Evolutionary conservation across 2,329 filamentous ascomycete genomes (phyloP).

Genomic region (Nigrograna mackinnonii): DNA sequence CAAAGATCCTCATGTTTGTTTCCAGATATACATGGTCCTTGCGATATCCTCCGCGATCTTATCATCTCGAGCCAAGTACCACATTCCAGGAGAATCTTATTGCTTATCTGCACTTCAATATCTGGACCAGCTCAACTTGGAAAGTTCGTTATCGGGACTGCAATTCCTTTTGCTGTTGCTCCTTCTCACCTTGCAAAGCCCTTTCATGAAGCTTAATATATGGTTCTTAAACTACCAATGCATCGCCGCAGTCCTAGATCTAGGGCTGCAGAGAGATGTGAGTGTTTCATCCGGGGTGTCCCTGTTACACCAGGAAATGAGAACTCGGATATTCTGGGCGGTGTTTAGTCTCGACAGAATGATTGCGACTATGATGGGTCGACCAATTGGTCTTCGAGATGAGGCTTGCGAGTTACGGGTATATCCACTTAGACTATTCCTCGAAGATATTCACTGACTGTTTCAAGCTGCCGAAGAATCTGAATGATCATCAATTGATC

Average conservation of each 20-base stretch:
- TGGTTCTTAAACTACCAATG: slow-evolving; percentile 63
- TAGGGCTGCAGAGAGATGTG: slow-evolving; percentile 57
- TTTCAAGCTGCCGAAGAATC: slow-evolving; percentile 18
- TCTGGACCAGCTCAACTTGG: slow-evolving; percentile 51
- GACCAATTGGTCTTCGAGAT: slow-evolving; percentile 59
- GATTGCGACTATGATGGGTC: slow-evolving; percentile 60
- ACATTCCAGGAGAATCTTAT: slow-evolving; percentile 54
- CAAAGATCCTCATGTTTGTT: slow-evolving; percentile 38
- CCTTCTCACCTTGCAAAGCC: slow-evolving; percentile 56
- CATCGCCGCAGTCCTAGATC: slow-evolving; percentile 54
- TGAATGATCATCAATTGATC: slow-evolving; percentile 14
- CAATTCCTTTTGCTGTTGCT: slow-evolving; percentile 54
- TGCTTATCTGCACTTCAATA: slow-evolving; percentile 53
- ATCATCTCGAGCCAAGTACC: slow-evolving; percentile 47
- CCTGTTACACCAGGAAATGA: slow-evolving; percentile 56
- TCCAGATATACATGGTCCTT: slow-evolving; percentile 59
- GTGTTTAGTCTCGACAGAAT: slow-evolving; percentile 57
- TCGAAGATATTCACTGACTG: neutral
- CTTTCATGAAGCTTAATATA: slow-evolving; percentile 52
- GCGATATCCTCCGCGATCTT: slow-evolving; percentile 53
- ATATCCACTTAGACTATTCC: neutral
- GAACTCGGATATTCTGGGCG: slow-evolving; percentile 61
- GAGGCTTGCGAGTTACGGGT: slow-evolving; percentile 43
- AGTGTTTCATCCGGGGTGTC: slow-evolving; percentile 48
- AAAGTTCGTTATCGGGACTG: slow-evolving; percentile 54